Base-by-base conservation (phyloP, 1,139 yeast genomes). In the Taphrina pruni region DNA sequence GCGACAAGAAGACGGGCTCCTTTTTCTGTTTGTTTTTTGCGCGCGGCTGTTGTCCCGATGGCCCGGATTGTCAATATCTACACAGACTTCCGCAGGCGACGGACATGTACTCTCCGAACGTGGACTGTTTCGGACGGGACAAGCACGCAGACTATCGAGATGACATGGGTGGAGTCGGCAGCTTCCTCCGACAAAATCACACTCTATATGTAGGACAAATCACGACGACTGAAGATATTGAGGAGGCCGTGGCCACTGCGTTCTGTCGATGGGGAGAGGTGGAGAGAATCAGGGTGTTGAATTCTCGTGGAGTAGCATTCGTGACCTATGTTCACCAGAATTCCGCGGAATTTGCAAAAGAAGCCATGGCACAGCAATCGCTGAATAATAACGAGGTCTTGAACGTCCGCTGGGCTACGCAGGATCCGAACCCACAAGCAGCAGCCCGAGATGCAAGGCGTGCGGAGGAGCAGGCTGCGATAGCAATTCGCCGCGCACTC, bases 151-250 rank as follows among this genome's bases (percentile, higher is more conserved):
- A 87, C 57, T 90, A 90, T 76, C 81, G 92, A 73, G 97, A 93
- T 73, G 99, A 94, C 78, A 91, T 92, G 97, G 88, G 89, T 57
- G 99, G 98, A 32, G 89, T 91, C 1, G 99, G 98, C 0, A 87
- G 93, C n/a, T 87, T 93, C 75, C 83, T 85, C 73, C 80, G 83
- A 50, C 82, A 82, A 36, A 93, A 92, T 76, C 79, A 88, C 69
- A 91, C 97, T 0, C 77, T 94, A 9, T 93, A 88, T 75, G 84
- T 94, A 1, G 96, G 96, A 26, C 88, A 91, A 1, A 80, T 91
- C 35, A 78, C 83, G 8, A 75, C 75, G 2, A 77, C 76, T 2
- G 79, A 79, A 2, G 79, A 80, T 50, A 76, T 83, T 26, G 87
- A 84, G 66, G 79, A 80, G 69, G 73, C 77, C 14, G 75, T 84